Evolutionary conservation across 148 eudicot genomes (phyloP).

Genomic region (Diospyros lotus): DNA sequence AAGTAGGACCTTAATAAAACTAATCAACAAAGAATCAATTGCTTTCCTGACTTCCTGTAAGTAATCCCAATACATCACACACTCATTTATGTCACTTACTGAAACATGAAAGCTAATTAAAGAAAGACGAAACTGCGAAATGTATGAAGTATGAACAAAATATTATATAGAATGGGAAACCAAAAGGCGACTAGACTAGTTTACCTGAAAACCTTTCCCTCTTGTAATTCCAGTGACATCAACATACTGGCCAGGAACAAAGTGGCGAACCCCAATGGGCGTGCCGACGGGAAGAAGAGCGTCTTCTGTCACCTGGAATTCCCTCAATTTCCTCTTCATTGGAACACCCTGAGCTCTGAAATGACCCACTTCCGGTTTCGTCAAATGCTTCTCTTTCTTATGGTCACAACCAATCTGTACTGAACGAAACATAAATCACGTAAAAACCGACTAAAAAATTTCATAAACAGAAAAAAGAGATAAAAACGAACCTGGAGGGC

Average conservation of each 20-base stretch:
- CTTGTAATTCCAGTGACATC: slow-evolving; percentile 89
- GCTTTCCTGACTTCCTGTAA: not conserved
- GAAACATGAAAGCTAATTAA: not conserved
- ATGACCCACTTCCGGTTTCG: slow-evolving; percentile 92
- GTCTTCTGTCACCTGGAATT: slow-evolving; percentile 91
- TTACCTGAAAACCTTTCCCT: slow-evolving; percentile 99
- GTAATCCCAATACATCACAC: not conserved
- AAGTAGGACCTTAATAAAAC: not conserved
- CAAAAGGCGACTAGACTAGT: not conserved
- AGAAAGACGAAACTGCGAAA: not conserved
- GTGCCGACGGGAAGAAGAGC: slow-evolving; percentile 88
- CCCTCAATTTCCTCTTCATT: slow-evolving; percentile 88
- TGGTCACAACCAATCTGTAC: slow-evolving; percentile 89
- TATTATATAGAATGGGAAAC: slow-evolving; percentile 8
- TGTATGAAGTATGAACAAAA: not conserved
- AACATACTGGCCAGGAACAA: slow-evolving; percentile 91
- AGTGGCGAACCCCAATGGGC: slow-evolving; percentile 78
- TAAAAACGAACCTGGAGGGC: slow-evolving; percentile 69
- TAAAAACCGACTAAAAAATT: slow-evolving; percentile 5
- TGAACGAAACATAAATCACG: slow-evolving; percentile 23
- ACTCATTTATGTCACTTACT: not conserved
- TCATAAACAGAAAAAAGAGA: not conserved
- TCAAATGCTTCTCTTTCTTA: slow-evolving; percentile 87
- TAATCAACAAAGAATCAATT: not conserved
- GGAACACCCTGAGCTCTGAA: slow-evolving; percentile 99